Percentiles rank a stretch among this genome's conserved stretches.
Conservation (phyloP, 1,139 yeast species). For the Suhomyces kunorum region DNA sequence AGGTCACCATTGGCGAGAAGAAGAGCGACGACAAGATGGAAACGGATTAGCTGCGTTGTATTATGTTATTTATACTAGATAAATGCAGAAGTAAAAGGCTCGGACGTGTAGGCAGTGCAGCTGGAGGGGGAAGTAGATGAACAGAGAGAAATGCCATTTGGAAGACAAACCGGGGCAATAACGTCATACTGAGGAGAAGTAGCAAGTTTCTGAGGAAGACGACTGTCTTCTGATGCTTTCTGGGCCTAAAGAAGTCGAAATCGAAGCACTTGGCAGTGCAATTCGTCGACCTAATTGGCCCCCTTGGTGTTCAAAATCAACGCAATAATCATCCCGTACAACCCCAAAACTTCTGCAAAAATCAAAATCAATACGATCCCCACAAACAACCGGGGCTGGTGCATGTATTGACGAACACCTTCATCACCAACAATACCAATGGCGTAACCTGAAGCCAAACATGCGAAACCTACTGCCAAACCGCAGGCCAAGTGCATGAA, state of each 20-base stretch:
- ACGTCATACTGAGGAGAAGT: no score
- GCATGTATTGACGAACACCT: constrained; percentile 95
- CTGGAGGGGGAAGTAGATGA: background rate
- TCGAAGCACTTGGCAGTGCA: background rate
- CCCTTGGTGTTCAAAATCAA: constrained; percentile 89
- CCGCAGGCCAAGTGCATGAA: constrained; percentile 98
- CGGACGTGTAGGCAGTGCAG: background rate
- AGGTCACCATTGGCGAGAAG: constrained; percentile 51
- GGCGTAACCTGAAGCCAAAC: constrained; percentile 96
- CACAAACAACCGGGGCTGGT: constrained; percentile 94
- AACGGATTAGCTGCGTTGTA: constrained; percentile 29
- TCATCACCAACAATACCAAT: constrained; percentile 99
- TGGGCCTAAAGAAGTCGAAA: background rate
- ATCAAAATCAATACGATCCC: constrained; percentile 92
- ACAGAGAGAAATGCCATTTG: background rate
- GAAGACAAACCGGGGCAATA: no score
- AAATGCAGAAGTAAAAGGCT: constrained; percentile 6
- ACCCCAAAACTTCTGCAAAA: constrained; percentile 97
- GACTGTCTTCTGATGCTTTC: no score
- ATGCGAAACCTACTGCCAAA: constrained; percentile 90
- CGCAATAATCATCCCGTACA: constrained; percentile 93
- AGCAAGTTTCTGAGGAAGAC: no score
- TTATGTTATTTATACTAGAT: constrained; percentile 8
- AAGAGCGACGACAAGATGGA: constrained; percentile 50
- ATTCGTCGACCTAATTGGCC: constrained; percentile 28